Conservation (phyloP, 768 basidiomycete genomes). For the Plicaturopsis crispa region DNA sequence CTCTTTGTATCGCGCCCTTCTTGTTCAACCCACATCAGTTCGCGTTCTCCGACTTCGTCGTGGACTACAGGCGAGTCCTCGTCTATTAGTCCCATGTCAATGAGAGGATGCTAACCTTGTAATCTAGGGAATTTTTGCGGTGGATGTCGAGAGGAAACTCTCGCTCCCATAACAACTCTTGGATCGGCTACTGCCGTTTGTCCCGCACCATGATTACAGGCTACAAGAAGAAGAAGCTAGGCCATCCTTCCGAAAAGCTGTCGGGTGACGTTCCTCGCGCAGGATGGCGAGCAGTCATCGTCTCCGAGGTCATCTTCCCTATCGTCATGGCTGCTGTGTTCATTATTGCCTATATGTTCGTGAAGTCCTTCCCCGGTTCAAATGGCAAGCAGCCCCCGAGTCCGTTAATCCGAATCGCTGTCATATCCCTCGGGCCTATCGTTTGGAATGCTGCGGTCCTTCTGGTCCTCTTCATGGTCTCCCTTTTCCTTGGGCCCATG, state of each 20-base stretch:
- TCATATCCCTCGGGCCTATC: constrained; percentile 90
- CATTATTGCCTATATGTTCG: constrained; percentile 86
- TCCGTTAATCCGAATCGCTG: constrained; percentile 86
- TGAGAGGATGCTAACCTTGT: constrained; percentile 3
- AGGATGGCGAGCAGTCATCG: constrained; percentile 82
- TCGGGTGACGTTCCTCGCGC: constrained; percentile 94
- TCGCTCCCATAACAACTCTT: constrained; percentile 92
- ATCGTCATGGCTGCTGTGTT: constrained; percentile 81
- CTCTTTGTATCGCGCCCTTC: constrained; percentile 93
- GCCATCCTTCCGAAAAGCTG: constrained; percentile 94
- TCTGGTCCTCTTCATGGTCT: constrained; percentile 81
- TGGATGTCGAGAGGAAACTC: constrained; percentile 99
- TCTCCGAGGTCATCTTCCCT: constrained; percentile 84
- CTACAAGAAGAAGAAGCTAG: constrained; percentile 98
- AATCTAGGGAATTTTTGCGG: constrained; percentile 82
- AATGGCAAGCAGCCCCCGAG: constrained; percentile 63
- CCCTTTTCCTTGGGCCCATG: constrained; percentile 90
- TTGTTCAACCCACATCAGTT: constrained; percentile 99
- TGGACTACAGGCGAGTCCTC: constrained; percentile 75
- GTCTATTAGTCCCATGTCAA: background rate
- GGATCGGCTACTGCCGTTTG: constrained; percentile 98
- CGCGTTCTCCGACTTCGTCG: constrained; percentile 92
- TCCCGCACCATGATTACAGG: constrained; percentile 99
- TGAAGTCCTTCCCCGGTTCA: constrained; percentile 73
- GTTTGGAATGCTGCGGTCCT: constrained; percentile 92